Evolutionary conservation across 129 eudicot genomes (phyloP), one percentile per base, ranked within the genome.

Genomic region (Sambucus nigra): DNA sequence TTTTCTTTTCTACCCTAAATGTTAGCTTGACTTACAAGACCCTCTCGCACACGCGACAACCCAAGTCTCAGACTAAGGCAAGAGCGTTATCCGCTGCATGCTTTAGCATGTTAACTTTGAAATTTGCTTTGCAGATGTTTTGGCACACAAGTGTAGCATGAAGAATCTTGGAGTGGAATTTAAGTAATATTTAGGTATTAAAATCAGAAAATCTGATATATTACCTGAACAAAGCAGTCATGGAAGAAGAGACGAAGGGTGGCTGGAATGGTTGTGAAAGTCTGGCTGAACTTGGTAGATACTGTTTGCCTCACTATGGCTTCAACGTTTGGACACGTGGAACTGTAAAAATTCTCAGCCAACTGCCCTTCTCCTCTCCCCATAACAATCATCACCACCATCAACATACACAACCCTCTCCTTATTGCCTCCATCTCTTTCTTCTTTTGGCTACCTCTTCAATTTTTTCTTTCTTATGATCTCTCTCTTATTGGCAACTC

Each of bases 231-330:
- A 17, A 88, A 76, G 55, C 94, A 88, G 51, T 88, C 94, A 60
- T 88, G 97, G 73, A 88, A 78, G 51, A 78, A 84, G 45, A 88
- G 80, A 18, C 97, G 94, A 58, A 88, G 74, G 24, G 97, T 88
- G 57, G 82, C 88, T 14, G 89, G 97, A 73, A 82, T 59, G 4
- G 97, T 81, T 0, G 78, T 74, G 25, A 58, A 64, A 4, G 93
- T 77, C 67, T 84, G 84, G 55, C 59, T 69, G 14, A 69, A 53
- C 69, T 88, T 84, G 2, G 57, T 53, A 9, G 58, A 15, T 26
- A 88, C 95, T 5, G 76, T 69, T 26, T 75, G 85, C 44, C 59
- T 63, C 1, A 83, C 93, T 20, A 80, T 52, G 41, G 15, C 11
- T 58, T 88, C 97, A 0, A 78, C 88, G 24, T 20, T 54, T 0